These are phyloP conservation scores for Hymenoscyphus albidus DNA, from an alignment of 2,329 filamentous ascomycete genomes.

Conservation along the genomic window DNA sequence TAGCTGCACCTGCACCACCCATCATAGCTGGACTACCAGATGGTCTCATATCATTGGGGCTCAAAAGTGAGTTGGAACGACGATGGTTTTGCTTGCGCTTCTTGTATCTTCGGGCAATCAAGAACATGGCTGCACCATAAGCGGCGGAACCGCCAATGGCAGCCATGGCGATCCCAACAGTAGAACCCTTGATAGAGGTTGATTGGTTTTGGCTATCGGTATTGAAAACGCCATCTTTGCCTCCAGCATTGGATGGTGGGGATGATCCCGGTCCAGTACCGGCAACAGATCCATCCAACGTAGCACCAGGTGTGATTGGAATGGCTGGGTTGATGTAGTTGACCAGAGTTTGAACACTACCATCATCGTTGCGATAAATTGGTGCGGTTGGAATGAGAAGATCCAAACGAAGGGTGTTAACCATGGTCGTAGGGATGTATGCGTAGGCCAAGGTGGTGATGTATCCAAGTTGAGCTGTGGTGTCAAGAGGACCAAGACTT, in stretches of 20 bases:
- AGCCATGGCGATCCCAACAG: conserved; percentile 61
- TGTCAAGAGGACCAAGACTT: conserved; percentile 74
- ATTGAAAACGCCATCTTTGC: conserved; percentile 40
- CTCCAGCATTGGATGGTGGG: conserved; percentile 31
- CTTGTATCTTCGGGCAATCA: conserved; percentile 68
- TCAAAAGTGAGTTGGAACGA: conserved; percentile 56
- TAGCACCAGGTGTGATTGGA: conserved; percentile 40
- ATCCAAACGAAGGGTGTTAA: conserved; percentile 64
- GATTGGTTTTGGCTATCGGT: conserved; percentile 41
- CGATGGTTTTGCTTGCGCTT: conserved; percentile 59
- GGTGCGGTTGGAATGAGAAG: conserved; percentile 67
- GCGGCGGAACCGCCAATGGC: conserved; percentile 63
- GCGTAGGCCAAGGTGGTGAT: conserved; percentile 76
- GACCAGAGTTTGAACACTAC: conserved; percentile 69
- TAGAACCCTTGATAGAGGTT: conserved; percentile 59
- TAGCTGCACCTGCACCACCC: conserved; percentile 42
- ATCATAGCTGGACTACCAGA: conserved; percentile 43
- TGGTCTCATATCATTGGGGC: conserved; percentile 47
- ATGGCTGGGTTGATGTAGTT: conserved; percentile 80
- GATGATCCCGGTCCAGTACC: conserved; percentile 40
- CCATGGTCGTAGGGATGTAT: conserved; percentile 68
- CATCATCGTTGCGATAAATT: conserved; percentile 67
- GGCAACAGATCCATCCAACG: conserved; percentile 33
- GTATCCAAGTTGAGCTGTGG: conserved; percentile 63
- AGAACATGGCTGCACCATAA: conserved; percentile 74